A percentile compares a stretch with the other conserved stretches of the same genome.
phyloP scores from a whole-genome alignment of 192 early-diverging fungal genomes.

The Umbelopsis vinacea region DNA sequence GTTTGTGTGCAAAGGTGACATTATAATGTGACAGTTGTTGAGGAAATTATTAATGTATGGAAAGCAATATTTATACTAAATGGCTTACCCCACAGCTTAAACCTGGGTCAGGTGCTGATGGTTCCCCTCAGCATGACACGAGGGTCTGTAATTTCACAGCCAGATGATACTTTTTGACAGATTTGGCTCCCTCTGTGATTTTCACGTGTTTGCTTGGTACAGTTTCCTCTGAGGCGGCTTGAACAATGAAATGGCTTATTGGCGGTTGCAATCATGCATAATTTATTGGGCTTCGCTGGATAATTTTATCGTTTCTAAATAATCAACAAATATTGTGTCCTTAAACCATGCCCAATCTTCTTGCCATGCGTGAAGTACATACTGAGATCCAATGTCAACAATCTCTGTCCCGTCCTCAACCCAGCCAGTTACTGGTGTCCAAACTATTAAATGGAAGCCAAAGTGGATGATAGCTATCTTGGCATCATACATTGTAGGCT shows the following conservation, averaged over 20 bases:
- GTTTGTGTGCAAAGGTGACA: neutral
- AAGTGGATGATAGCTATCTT: constrained; percentile 43
- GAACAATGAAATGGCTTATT: constrained; percentile 9
- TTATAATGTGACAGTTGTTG: neutral
- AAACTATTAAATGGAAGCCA: constrained; percentile 40
- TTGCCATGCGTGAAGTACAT: constrained; percentile 40
- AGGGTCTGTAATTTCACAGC: constrained; percentile 2
- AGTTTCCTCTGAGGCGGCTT: neutral
- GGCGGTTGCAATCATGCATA: neutral
- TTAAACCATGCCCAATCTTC: constrained; percentile 46
- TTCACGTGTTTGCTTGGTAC: constrained; percentile 17
- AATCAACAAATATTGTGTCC: constrained; percentile 5
- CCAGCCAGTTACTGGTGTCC: constrained; percentile 45
- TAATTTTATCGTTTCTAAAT: neutral
- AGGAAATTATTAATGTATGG: no score
- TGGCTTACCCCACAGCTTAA: constrained; percentile 6
- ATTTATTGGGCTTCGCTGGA: neutral
- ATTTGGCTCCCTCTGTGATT: constrained; percentile 4
- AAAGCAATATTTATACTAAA: constrained; percentile 3
- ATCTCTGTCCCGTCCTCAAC: constrained; percentile 37
- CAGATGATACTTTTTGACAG: constrained; percentile 20
- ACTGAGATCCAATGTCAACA: constrained; percentile 36
- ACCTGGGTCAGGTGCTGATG: neutral
- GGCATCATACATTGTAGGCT: constrained; percentile 32
- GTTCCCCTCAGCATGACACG: constrained; percentile 6